Percentiles rank a stretch among this genome's conserved stretches.
Evolutionary conservation across 306 rosid species (phyloP).

Genomic region (Pachyrhizus erosus): DNA sequence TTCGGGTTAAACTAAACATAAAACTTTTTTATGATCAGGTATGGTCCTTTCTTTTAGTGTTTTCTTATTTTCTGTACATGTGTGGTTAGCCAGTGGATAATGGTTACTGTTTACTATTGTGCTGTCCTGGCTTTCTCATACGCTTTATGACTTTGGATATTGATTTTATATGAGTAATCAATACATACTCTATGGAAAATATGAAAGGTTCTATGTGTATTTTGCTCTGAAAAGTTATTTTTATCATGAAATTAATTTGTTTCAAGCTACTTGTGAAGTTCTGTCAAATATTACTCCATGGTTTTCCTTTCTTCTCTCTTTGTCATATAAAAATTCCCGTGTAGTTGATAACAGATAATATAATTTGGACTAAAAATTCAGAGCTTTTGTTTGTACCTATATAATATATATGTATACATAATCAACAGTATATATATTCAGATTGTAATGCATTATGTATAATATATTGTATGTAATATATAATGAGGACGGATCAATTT

Average conservation of each 20-base stretch:
- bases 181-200: neutral
- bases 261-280: neutral
- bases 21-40: constrained; percentile 72
- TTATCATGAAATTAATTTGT: constrained; percentile 9
- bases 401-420: too few relatives aligned
- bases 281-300: neutral
- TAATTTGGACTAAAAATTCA: constrained; percentile 3
- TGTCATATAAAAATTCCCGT: neutral
- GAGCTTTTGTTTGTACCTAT: neutral
- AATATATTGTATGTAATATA: too few relatives aligned
- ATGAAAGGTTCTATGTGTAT: neutral
- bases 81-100: neutral
- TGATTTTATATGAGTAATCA: constrained; percentile 13
- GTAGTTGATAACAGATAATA: constrained; percentile 10
- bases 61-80: neutral
- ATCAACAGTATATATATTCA: too few relatives aligned
- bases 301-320: neutral
- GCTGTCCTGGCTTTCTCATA: neutral
- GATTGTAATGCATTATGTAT: too few relatives aligned
- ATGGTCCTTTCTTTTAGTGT: constrained; percentile 17
- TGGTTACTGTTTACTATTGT: neutral
- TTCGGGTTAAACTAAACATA: constrained; percentile 55
- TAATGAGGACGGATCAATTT: too few relatives aligned
- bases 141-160: neutral
- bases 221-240: too few relatives aligned